Conservation (phyloP, 2,329 filamentous ascomycete species). For the Xylariomycetidae sp. region DNA sequence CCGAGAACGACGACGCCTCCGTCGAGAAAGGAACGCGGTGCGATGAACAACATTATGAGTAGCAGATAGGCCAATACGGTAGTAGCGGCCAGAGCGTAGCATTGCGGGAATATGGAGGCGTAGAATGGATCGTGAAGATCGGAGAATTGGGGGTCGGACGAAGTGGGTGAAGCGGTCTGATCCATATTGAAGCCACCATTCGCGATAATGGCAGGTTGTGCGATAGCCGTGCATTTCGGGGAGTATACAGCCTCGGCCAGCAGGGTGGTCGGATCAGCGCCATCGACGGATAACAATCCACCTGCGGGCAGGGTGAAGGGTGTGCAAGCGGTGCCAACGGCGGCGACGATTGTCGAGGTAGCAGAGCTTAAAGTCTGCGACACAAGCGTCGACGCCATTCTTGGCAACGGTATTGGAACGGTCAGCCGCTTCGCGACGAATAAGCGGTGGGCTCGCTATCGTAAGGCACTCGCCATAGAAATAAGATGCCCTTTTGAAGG, state of each 20-base stretch:
- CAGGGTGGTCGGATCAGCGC: conserved; percentile 54
- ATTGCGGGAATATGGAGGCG: conserved; percentile 85
- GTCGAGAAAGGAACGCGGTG: conserved; percentile 87
- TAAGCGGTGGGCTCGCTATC: conserved; percentile 22
- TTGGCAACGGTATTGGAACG: conserved; percentile 16
- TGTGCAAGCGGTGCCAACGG: conserved; percentile 29
- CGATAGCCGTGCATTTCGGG: conserved; percentile 46
- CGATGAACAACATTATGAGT: conserved; percentile 90
- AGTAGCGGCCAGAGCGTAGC: conserved; percentile 86
- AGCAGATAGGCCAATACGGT: conserved; percentile 90
- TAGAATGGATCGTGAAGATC: conserved; percentile 86
- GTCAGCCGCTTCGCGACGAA: conserved; percentile 23
- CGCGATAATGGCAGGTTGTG: conserved; percentile 36
- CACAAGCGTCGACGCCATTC: conserved; percentile 19
- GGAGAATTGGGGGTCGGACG: conserved; percentile 46
- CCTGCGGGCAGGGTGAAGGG: conserved; percentile 39
- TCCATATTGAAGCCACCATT: conserved; percentile 37
- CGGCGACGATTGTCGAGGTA: conserved; percentile 14
- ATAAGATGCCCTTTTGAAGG: conserved; percentile 16
- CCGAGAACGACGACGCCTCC: conserved; percentile 79
- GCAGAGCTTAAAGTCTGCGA: conserved; percentile 23
- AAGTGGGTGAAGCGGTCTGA: conserved; percentile 29
- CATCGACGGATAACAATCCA: conserved; percentile 45
- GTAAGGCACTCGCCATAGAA: conserved; percentile 30
- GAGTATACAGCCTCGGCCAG: conserved; percentile 55